Percentiles rank a stretch among this genome's conserved stretches.
Conservation (phyloP, 192 early-diverging fungal genomes). For the Backusella mclennaniae region DNA sequence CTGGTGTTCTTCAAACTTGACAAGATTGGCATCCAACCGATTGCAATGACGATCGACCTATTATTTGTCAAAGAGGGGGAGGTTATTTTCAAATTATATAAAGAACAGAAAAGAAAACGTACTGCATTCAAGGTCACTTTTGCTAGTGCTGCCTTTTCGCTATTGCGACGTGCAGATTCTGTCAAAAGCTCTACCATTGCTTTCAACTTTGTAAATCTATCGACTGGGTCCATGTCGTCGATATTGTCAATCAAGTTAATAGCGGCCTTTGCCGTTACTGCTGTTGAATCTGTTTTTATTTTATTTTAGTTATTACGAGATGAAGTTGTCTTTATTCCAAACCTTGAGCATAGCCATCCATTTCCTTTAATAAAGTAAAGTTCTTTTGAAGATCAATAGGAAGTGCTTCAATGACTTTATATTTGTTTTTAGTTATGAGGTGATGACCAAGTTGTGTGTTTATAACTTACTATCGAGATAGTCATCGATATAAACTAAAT, state of each 20-base stretch:
- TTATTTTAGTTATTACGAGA: neutral
- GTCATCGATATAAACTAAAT: slow-evolving; percentile 78
- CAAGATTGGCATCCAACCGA: slow-evolving; percentile 23
- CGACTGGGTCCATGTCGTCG: slow-evolving; percentile 47
- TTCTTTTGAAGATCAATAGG: slow-evolving; percentile 79
- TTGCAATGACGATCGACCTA: slow-evolving; percentile 23
- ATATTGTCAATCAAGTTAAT: slow-evolving; percentile 66
- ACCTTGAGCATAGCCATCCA: slow-evolving; percentile 76
- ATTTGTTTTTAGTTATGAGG: neutral
- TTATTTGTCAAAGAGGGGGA: neutral
- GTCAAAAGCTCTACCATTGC: slow-evolving; percentile 58
- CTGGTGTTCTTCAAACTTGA: slow-evolving; percentile 22
- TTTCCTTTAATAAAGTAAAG: slow-evolving; percentile 90
- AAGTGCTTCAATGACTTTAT: slow-evolving; percentile 66
- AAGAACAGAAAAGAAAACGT: neutral
- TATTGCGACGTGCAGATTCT: slow-evolving; percentile 78
- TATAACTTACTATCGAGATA: slow-evolving; percentile 81
- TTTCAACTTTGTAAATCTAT: slow-evolving; percentile 51
- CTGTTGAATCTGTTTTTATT: neutral
- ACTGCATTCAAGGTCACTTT: slow-evolving; percentile 92
- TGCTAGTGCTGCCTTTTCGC: slow-evolving; percentile 91
- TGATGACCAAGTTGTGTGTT: too few species aligned
- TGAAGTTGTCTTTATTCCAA: neutral
- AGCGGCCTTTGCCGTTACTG: slow-evolving; percentile 61
- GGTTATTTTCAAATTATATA: too few species aligned